Base-by-base conservation (phyloP, 1,284 basidiomycete genomes). In the Cronartium ribicola region DNA sequence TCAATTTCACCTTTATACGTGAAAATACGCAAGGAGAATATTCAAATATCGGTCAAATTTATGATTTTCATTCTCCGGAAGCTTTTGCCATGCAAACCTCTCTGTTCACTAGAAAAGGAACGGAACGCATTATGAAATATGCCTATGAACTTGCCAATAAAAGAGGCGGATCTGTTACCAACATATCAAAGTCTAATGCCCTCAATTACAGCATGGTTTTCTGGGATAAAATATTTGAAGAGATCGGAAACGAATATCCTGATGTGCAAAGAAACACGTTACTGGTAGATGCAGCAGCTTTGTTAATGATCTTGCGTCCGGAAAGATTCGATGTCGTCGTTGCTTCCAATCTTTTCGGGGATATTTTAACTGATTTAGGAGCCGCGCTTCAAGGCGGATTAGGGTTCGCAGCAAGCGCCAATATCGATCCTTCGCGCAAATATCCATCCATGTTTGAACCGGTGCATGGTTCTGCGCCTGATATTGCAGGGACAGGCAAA, bases 21-120 rank as follows among this genome's bases (percentile, higher is more conserved):
- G 96, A 99, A 84, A 99, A 99, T 84, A 99, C 96, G 40, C 96
- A 99, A 84, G 96, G 96, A 80, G 96, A 99, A 84, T 99, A 98
- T 85, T 98, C 94, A 77, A 95, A 95, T 78, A 97, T 98, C 79
- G 95, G 98, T 84, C 95, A n/a, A n/a, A n/a, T n/a, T n/a, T n/a
- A n/a, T n/a, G n/a, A n/a, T n/a, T n/a, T n/a, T n/a, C n/a, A n/a
- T n/a, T n/a, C n/a, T n/a, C n/a, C n/a, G n/a, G n/a, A n/a, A n/a
- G n/a, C n/a, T n/a, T n/a, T n/a, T n/a, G n/a, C n/a, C n/a, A n/a
- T n/a, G n/a, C n/a, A n/a, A n/a, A n/a, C n/a, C n/a, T n/a, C n/a
- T n/a, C 88, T 99, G 76, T 98, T 98, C 82, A 99, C 96, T 51
- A 95, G 94, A 89, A 92, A 98, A 77, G 96, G 96, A 36, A 98